These are phyloP conservation scores for Arachnopeziza araneosa DNA, from an alignment of 2,329 filamentous ascomycete genomes.

Conservation along the genomic window DNA sequence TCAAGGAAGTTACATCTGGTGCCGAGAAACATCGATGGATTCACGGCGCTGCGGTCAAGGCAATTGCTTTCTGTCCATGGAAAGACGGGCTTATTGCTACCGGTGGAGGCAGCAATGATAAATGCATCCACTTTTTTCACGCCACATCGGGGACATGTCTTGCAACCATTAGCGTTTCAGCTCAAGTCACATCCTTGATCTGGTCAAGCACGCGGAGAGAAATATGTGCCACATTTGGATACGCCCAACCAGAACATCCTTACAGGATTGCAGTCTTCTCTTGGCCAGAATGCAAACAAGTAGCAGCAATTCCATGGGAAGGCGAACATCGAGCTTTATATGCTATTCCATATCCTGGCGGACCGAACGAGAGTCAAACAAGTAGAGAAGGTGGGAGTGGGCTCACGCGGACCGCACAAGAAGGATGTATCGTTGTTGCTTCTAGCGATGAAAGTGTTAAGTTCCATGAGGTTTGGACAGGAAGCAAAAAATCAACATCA, in stretches of 20 bases:
- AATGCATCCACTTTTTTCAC: constrained; percentile 94
- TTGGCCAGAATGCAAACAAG: constrained; percentile 85
- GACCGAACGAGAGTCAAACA: constrained; percentile 37
- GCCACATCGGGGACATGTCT: constrained; percentile 75
- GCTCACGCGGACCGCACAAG: constrained; percentile 52
- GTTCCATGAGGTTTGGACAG: constrained; percentile 93
- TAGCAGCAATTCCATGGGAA: constrained; percentile 81
- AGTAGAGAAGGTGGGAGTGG: constrained; percentile 45
- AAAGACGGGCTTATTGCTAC: constrained; percentile 81
- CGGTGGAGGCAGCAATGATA: constrained; percentile 89
- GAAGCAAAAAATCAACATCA: constrained; percentile 48
- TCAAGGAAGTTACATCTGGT: constrained; percentile 46
- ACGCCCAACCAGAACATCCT: constrained; percentile 82
- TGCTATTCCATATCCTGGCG: constrained; percentile 77
- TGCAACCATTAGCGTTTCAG: constrained; percentile 85
- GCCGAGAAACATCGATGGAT: constrained; percentile 66
- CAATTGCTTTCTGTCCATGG: constrained; percentile 96
- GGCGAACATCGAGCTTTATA: constrained; percentile 75
- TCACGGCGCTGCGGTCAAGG: constrained; percentile 88
- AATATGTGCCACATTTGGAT: constrained; percentile 91
- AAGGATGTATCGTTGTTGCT: constrained; percentile 85
- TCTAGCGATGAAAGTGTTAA: constrained; percentile 89
- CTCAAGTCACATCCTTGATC: constrained; percentile 87
- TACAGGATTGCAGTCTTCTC: constrained; percentile 88
- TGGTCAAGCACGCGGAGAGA: constrained; percentile 84